Evolutionary conservation across 148 eudicot species (phyloP).

Genomic region (Rheum nobile): DNA sequence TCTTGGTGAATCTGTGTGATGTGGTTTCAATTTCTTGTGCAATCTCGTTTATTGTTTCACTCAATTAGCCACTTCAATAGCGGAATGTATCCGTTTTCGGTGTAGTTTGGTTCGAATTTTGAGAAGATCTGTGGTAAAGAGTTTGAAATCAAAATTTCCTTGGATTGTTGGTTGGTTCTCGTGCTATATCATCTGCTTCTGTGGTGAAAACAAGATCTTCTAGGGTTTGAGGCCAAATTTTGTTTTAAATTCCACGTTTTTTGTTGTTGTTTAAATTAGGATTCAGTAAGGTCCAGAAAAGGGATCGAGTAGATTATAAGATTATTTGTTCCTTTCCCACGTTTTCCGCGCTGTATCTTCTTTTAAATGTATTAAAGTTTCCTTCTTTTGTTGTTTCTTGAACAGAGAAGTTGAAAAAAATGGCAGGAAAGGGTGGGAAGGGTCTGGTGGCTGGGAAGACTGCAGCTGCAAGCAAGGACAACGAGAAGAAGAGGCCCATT

Average conservation of each 20-base stretch:
- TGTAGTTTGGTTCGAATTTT: neutral
- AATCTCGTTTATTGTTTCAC: neutral
- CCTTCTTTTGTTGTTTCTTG: neutral
- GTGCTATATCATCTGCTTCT: neutral
- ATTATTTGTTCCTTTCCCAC: neutral
- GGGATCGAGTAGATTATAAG: neutral
- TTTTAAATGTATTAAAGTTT: neutral
- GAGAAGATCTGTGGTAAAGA: neutral
- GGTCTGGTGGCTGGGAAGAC: constrained; percentile 70
- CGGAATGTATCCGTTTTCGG: neutral
- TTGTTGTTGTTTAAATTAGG: too few relatives aligned
- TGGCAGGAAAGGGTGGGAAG: constrained; percentile 87
- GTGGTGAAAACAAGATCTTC: neutral
- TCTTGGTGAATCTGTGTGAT: neutral
- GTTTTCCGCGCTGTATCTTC: neutral
- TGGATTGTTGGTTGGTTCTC: neutral
- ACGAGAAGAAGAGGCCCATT: constrained; percentile 63
- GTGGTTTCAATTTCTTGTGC: neutral
- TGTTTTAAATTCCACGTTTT: neutral
- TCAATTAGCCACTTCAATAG: neutral
- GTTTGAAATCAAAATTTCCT: neutral
- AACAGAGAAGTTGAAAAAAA: constrained; percentile 10
- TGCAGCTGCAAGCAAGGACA: constrained; percentile 53
- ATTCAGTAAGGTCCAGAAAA: too few relatives aligned
- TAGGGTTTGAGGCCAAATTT: neutral